Base-by-base conservation (phyloP, 2,329 filamentous ascomycete genomes). In the Chaetomium olivaceum region DNA sequence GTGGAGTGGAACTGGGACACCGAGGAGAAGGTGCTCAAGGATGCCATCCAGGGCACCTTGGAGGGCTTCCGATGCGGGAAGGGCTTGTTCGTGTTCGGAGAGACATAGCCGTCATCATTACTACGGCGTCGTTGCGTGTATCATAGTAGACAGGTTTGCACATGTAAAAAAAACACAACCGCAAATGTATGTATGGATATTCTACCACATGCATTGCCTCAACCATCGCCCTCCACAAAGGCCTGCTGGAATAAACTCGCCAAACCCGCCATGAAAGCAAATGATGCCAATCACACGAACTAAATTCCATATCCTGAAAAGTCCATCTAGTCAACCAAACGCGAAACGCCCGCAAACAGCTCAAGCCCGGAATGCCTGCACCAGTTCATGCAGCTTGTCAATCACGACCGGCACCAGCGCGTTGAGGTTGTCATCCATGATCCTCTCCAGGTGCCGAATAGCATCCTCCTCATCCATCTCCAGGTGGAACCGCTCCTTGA, bases 381-480 rank as follows among this genome's bases (percentile, higher is more conserved):
- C 91, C 80, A 97, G 88, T 72, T 94, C 93, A 80, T 99, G 95
- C 71, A 98, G 81, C 72, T 92, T 89, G 80, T 99, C 95, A 80
- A 99, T 97, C 48, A 98, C 90, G 4, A 96, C 92, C 0, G 93
- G 93, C 71, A 96, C 93, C 73, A 96, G 89, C 56, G 93, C 93
- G 76, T 91, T 93, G 68, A 95, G 84, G 68, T 92, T 94, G 75
- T 97, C 93, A 72, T 95, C 91, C 74, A 99, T 96, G 66, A 98
- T 84, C 68, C 90, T 87, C 72, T 96, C 93, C 76, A 98, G 91
- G 76, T 94, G 88, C 59, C 91, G 81, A 66, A 97, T 91, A 1
- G 95, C 94, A 74, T 98, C 94, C 74, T 97, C 93, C 77, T 99
- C 95, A 57, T 85, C 91, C 75, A 96, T 86, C 75, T 97, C 94